These are phyloP conservation scores for Oemleria cerasiformis DNA, from an alignment of 306 rosid genomes.

Conservation along the genomic window DNA sequence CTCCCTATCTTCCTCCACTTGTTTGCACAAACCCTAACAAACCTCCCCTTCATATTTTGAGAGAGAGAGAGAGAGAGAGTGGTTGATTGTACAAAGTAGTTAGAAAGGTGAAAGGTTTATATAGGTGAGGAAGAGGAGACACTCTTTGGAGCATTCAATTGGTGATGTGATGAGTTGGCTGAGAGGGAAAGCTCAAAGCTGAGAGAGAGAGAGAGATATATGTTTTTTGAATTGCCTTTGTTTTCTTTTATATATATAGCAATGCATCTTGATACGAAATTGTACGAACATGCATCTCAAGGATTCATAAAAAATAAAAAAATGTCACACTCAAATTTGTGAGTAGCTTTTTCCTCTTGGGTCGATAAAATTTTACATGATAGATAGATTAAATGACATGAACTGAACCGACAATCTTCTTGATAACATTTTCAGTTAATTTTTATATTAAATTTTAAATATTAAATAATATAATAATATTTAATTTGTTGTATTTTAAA, in stretches of 20 bases:
- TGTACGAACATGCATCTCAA: slow-evolving; percentile 66
- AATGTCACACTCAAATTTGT: neutral
- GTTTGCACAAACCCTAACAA: slow-evolving; percentile 53
- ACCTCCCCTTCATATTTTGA: slow-evolving; percentile 37
- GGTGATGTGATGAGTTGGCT: slow-evolving; percentile 49
- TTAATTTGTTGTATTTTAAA: too few relatives aligned
- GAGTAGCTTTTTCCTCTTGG: neutral
- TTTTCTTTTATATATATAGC: neutral
- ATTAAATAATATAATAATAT: too few relatives aligned
- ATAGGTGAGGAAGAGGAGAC: slow-evolving; percentile 40
- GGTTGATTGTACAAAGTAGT: neutral
- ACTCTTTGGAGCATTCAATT: slow-evolving; percentile 47
- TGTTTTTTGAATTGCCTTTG: too few relatives aligned
- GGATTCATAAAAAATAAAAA: slow-evolving; percentile 9
- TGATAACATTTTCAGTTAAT: too few relatives aligned
- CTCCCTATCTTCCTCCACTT: slow-evolving; percentile 73
- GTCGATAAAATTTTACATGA: too few relatives aligned
- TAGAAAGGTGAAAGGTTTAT: slow-evolving; percentile 52
- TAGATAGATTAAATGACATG: too few relatives aligned
- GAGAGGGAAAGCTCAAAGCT: slow-evolving; percentile 11
- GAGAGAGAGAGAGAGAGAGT: slow-evolving; percentile 19
- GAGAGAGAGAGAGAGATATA: neutral
- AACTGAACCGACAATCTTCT: too few relatives aligned
- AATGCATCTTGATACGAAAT: slow-evolving; percentile 47
- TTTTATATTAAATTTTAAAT: too few relatives aligned